Conservation (phyloP, 2,329 filamentous ascomycete genomes). For the Bisporella sp. region DNA sequence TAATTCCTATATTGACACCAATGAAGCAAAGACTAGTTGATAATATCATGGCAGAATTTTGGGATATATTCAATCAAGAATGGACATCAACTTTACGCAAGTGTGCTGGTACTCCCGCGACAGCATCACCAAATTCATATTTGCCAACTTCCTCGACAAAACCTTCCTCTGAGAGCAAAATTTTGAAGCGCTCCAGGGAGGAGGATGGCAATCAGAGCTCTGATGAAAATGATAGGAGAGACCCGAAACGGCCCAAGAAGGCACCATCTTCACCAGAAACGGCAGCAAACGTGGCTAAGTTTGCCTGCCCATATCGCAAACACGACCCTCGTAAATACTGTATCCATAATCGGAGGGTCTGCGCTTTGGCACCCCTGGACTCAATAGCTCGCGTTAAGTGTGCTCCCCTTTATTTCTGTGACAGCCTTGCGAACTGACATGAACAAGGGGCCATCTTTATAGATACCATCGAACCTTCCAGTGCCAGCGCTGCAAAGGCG, state of each 20-base stretch:
- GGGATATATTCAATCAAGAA: neutral
- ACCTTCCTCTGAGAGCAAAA: neutral
- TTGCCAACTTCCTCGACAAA: neutral
- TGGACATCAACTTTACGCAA: neutral
- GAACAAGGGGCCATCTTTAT: neutral
- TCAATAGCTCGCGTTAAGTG: neutral
- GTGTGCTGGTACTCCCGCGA: neutral
- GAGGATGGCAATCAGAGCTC: neutral
- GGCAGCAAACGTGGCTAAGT: neutral
- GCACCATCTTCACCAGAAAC: neutral
- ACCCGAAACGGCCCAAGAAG: neutral
- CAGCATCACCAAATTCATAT: neutral
- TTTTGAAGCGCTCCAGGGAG: neutral
- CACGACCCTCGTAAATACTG: neutral
- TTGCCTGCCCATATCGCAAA: conserved; percentile 3
- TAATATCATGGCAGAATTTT: neutral
- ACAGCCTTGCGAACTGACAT: neutral
- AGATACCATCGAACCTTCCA: neutral
- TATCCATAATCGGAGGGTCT: neutral
- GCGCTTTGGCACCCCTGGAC: neutral
- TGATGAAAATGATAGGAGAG: neutral
- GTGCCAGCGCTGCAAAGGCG: neutral
- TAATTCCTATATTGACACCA: neutral
- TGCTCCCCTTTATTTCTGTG: neutral
- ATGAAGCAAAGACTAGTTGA: neutral